Conservation (phyloP, 257 asterid genomes). For the Galeopsis tetrahit region DNA sequence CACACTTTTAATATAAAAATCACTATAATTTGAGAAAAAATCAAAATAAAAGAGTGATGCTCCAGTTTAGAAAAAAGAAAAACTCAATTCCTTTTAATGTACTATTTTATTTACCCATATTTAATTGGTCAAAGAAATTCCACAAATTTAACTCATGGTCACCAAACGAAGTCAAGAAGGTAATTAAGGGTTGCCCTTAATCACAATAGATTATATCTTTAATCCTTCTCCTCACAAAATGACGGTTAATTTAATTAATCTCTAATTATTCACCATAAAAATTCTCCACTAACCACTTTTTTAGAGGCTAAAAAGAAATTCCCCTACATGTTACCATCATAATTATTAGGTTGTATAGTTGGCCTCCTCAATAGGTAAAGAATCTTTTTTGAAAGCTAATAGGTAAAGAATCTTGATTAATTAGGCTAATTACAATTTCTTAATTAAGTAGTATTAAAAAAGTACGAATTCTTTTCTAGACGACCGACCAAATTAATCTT, state of each 20-base stretch:
- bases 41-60: too few species aligned
- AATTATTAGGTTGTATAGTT: not conserved
- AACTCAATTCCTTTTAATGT: too few species aligned
- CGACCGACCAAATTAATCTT: conserved; percentile 37
- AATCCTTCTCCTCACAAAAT: conserved; percentile 46
- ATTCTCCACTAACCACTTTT: conserved; percentile 35
- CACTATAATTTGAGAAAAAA: too few species aligned
- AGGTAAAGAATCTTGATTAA: conserved; percentile 40
- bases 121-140: not conserved
- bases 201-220: conserved; percentile 31
- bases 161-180: conserved; percentile 12
- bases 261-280: conserved; percentile 31
- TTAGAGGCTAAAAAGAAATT: conserved; percentile 34
- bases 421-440: not conserved
- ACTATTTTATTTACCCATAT: not conserved
- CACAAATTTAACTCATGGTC: conserved; percentile 1
- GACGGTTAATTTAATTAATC: conserved; percentile 35
- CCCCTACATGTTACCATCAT: conserved; percentile 36
- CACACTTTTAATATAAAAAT: too few species aligned
- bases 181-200: not conserved
- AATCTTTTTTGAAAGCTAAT: conserved; percentile 23
- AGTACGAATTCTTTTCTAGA: conserved; percentile 18
- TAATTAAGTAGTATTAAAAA: conserved; percentile 11
- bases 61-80: too few species aligned
- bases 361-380: conserved; percentile 37